Percentiles rank a stretch among this genome's conserved stretches.
These are phyloP conservation scores for Stentor coeruleus DNA, from an alignment of 73 alveolate species.

Conservation along the genomic window DNA sequence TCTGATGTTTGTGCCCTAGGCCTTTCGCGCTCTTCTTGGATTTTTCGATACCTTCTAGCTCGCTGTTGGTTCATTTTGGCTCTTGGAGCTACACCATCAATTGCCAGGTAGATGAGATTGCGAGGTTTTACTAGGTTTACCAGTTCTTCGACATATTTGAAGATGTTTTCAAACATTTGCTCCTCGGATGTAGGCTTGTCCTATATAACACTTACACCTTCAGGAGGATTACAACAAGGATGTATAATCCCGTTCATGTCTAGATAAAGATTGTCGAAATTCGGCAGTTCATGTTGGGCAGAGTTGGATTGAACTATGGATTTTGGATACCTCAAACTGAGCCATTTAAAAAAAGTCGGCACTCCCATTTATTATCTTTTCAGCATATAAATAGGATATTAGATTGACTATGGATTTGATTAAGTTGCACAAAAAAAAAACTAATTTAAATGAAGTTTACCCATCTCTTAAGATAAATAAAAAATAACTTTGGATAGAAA, in stretches of 20 bases:
- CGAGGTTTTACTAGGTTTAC: conserved; percentile 80
- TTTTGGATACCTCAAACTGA: conserved; percentile 87
- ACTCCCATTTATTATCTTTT: conserved; percentile 91
- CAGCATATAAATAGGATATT: too few species aligned
- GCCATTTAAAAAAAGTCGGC: conserved; percentile 97
- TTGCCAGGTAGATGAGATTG: conserved; percentile 88
- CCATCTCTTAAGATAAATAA: too few species aligned
- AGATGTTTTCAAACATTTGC: conserved; percentile 90
- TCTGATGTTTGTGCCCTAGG: conserved; percentile 26
- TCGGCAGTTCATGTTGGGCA: conserved; percentile 46
- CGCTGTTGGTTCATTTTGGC: conserved; percentile 99
- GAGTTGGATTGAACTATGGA: conserved; percentile 53
- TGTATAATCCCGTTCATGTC: conserved; percentile 99
- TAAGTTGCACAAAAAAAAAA: too few species aligned
- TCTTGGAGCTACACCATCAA: conserved; percentile 99
- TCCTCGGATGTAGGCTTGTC: conserved; percentile 76
- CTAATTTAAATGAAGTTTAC: too few species aligned
- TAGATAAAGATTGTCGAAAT: conserved; percentile 92
- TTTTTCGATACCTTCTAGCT: conserved; percentile 59
- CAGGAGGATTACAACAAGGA: conserved; percentile 95
- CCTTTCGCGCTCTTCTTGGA: conserved; percentile 38
- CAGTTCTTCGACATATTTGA: conserved; percentile 84
- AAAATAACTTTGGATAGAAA: too few species aligned
- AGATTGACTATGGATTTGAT: too few species aligned
- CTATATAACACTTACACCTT: too few species aligned